Conservation (phyloP, 2,329 filamentous ascomycete genomes). For the Cercospora janseana region DNA sequence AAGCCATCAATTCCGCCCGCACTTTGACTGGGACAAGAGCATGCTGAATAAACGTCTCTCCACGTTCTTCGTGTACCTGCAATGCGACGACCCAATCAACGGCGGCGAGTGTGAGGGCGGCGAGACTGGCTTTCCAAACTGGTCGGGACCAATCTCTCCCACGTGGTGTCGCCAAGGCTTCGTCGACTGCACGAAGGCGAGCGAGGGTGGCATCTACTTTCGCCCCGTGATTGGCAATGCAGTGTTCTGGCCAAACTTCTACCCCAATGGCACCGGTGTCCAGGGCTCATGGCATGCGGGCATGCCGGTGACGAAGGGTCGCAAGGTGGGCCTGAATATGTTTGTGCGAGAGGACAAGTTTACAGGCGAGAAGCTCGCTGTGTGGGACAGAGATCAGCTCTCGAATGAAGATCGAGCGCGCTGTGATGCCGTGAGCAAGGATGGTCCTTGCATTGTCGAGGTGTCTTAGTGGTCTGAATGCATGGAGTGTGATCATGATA, state of each 20-base stretch:
- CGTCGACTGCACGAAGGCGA: neutral
- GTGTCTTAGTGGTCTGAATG: too few relatives aligned
- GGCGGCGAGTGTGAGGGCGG: neutral
- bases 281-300: neutral
- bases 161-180: neutral
- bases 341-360: neutral
- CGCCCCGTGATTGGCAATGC: neutral
- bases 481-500: too few relatives aligned
- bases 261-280: neutral
- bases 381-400: neutral
- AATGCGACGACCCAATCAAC: neutral
- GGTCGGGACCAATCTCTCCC: neutral
- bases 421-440: neutral
- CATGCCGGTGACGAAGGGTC: neutral
- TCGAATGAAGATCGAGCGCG: neutral
- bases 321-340: neutral
- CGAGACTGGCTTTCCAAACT: neutral
- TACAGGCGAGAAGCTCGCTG: neutral
- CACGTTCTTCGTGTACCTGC: neutral
- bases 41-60: neutral
- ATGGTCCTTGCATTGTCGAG: neutral
- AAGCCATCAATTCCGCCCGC: neutral
- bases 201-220: neutral
- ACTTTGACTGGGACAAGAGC: neutral
- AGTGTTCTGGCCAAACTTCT: neutral